Conservation (phyloP, 1,284 basidiomycete genomes). For the Pseudozyma thailandica region DNA sequence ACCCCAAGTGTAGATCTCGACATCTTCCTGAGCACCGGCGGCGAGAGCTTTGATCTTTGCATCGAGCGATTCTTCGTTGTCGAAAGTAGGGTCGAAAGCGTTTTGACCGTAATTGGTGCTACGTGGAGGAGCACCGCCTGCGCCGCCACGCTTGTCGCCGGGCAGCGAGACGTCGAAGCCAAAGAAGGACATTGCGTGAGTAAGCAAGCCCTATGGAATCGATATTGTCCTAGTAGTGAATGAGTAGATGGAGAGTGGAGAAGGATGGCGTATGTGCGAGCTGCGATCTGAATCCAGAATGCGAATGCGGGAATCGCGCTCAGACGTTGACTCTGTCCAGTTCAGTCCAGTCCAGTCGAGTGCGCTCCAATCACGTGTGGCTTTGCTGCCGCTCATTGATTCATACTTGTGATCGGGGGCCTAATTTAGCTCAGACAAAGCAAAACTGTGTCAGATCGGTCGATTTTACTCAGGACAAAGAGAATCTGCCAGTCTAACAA, state of each 20-base stretch:
- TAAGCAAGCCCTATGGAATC: neutral
- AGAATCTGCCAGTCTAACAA: too few relatives aligned
- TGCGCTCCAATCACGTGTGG: too few relatives aligned
- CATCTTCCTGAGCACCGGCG: conserved; percentile 75
- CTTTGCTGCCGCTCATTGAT: neutral
- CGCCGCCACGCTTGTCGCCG: conserved; percentile 34
- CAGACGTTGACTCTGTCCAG: conserved; percentile 4
- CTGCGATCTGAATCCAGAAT: too few relatives aligned
- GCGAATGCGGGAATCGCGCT: too few relatives aligned
- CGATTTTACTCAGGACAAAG: too few relatives aligned
- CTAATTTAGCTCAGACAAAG: too few relatives aligned
- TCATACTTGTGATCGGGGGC: conserved; percentile 8
- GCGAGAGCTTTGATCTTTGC: conserved; percentile 71
- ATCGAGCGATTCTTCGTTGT: conserved; percentile 61
- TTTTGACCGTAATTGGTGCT: conserved; percentile 24
- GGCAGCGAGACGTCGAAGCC: conserved; percentile 66
- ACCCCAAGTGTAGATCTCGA: conserved; percentile 87
- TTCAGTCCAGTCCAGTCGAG: conserved; percentile 11
- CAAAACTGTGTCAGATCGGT: too few relatives aligned
- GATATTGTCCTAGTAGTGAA: neutral
- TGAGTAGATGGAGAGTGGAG: neutral
- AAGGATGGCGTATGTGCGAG: too few relatives aligned
- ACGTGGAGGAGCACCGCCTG: neutral
- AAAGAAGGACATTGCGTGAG: conserved; percentile 65
- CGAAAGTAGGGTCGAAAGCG: conserved; percentile 47